Conservation (phyloP, 257 asterid species). For the Striga asiatica region DNA sequence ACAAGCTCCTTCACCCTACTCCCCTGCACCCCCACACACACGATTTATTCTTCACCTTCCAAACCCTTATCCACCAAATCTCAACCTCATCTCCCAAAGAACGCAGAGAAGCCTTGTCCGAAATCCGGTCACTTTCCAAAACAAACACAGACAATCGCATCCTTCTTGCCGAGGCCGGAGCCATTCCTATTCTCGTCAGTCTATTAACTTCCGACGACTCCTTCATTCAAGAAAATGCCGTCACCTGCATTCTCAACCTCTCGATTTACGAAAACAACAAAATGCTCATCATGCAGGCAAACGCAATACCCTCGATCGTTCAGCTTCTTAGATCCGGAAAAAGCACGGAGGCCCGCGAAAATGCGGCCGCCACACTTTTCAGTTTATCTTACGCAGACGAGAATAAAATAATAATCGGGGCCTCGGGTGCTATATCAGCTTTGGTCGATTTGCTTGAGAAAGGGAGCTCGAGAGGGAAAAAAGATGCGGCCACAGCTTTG, state of each 20-base stretch:
- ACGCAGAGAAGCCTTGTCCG: conserved; percentile 51
- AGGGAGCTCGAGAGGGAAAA: background rate
- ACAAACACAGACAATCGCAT: conserved; percentile 75
- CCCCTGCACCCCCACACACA: conserved; percentile 15
- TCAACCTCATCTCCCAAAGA: conserved; percentile 45
- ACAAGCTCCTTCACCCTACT: background rate
- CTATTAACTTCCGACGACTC: conserved; percentile 50
- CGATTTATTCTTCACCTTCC: too few species aligned
- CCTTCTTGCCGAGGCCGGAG: conserved; percentile 76
- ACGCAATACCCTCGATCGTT: conserved; percentile 70
- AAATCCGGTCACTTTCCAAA: conserved; percentile 64
- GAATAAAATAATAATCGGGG: background rate
- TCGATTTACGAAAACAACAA: conserved; percentile 66
- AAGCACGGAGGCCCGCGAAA: conserved; percentile 21
- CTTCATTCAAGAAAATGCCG: conserved; percentile 60
- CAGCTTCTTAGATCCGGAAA: conserved; percentile 66
- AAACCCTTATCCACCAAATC: conserved; percentile 49
- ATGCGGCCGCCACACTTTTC: background rate
- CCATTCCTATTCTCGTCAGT: conserved; percentile 58
- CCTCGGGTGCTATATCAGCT: background rate
- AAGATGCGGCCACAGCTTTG: background rate
- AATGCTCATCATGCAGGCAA: conserved; percentile 66
- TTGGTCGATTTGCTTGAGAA: background rate
- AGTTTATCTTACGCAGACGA: background rate
- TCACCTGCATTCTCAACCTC: conserved; percentile 64